Conservation (phyloP, 2,329 filamentous ascomycete genomes). For the Pseudocercospora pini-densiflorae region DNA sequence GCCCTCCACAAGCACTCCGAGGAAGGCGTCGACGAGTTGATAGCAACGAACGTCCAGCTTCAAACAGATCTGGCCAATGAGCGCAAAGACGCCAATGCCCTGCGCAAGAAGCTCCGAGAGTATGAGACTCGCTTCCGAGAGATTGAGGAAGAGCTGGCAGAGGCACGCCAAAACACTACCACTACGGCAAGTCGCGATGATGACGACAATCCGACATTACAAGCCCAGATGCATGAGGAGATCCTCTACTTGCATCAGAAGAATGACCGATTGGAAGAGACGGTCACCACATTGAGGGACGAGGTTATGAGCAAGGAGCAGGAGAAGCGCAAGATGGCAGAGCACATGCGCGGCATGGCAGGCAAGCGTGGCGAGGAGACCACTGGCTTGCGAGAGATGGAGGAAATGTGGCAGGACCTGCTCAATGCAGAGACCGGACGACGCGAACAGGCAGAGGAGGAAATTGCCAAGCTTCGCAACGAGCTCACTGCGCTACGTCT, state of each 20-base stretch:
- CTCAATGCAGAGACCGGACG: conserved; percentile 89
- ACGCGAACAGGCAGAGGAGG: conserved; percentile 87
- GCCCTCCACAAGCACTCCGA: conserved; percentile 91
- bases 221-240: conserved; percentile 79
- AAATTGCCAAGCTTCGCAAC: conserved; percentile 81
- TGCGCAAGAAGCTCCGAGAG: conserved; percentile 82
- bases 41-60: conserved; percentile 94
- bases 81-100: conserved; percentile 85
- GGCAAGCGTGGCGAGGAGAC: conserved; percentile 37
- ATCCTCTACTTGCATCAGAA: conserved; percentile 82
- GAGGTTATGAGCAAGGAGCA: conserved; percentile 79
- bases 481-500: conserved; percentile 65
- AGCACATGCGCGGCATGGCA: conserved; percentile 70
- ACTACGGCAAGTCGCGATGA: conserved; percentile 35
- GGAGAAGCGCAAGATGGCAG: conserved; percentile 84
- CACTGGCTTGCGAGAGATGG: conserved; percentile 45
- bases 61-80: conserved; percentile 87
- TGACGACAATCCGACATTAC: conserved; percentile 42
- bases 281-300: conserved; percentile 79
- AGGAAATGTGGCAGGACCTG: conserved; percentile 94
- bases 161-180: conserved; percentile 49
- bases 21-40: conserved; percentile 97
- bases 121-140: conserved; percentile 77
- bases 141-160: conserved; percentile 56
- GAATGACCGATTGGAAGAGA: conserved; percentile 79